Conservation (phyloP, 2,329 filamentous ascomycete species). For the Claviceps pusilla region DNA sequence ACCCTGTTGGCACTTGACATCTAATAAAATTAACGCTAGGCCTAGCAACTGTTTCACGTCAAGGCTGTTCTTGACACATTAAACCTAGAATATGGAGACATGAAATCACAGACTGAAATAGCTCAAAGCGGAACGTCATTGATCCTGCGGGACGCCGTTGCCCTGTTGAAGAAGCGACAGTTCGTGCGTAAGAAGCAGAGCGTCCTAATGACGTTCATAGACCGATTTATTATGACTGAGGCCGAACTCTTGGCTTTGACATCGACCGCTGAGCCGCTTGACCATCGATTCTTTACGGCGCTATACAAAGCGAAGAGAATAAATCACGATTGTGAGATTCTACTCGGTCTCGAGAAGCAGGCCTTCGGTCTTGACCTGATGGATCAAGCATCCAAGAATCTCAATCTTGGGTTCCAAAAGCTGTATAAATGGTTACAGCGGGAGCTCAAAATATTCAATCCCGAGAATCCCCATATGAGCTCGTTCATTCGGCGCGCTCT, state of each 20-base stretch:
- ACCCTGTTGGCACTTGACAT: background rate
- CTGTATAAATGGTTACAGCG: slow-evolving; percentile 89
- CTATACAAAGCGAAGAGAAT: slow-evolving; percentile 74
- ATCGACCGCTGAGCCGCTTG: slow-evolving; percentile 63
- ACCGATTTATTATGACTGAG: slow-evolving; percentile 73
- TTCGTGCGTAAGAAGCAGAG: slow-evolving; percentile 68
- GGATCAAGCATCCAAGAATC: slow-evolving; percentile 72
- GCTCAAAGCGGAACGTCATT: slow-evolving; percentile 61
- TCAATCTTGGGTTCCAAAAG: slow-evolving; percentile 88
- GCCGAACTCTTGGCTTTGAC: slow-evolving; percentile 65
- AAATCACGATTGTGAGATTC: slow-evolving; percentile 71
- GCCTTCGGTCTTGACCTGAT: slow-evolving; percentile 78
- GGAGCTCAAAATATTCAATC: slow-evolving; percentile 80
- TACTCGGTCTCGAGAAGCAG: slow-evolving; percentile 83
- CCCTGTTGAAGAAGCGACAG: slow-evolving; percentile 55
- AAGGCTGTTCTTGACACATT: slow-evolving; percentile 62
- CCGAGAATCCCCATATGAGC: slow-evolving; percentile 89
- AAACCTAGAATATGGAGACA: slow-evolving; percentile 65
- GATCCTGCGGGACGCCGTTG: slow-evolving; percentile 61
- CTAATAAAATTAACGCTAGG: slow-evolving; percentile 13
- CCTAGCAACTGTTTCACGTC: slow-evolving; percentile 72
- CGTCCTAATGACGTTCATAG: slow-evolving; percentile 60
- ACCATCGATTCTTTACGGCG: slow-evolving; percentile 69
- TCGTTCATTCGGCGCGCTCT: slow-evolving; percentile 70
- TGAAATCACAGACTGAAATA: slow-evolving; percentile 62